These are phyloP conservation scores for Penicillium ucsense DNA, from an alignment of 495 filamentous ascomycete species.

Conservation along the genomic window DNA sequence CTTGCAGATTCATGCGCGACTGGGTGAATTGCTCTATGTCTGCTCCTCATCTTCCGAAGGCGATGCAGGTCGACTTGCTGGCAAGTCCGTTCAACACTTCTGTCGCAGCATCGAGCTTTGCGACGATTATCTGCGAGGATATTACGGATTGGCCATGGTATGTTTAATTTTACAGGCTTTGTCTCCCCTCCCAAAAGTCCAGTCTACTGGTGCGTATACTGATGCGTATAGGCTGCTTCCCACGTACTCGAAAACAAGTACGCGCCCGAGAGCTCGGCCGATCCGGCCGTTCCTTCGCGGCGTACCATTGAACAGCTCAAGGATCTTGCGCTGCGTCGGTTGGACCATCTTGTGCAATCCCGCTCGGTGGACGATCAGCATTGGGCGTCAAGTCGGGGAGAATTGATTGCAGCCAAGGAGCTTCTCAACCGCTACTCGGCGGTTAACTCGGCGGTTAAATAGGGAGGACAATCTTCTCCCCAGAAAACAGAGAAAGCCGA, in stretches of 20 bases:
- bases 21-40: slow-evolving; percentile 76
- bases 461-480: neutral
- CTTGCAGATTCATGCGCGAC: slow-evolving; percentile 68
- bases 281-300: slow-evolving; percentile 19
- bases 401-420: slow-evolving; percentile 68
- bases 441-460: slow-evolving; percentile 1
- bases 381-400: slow-evolving; percentile 61
- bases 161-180: slow-evolving; percentile 9
- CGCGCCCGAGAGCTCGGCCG: slow-evolving; percentile 1
- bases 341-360: slow-evolving; percentile 65
- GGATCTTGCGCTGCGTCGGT: slow-evolving; percentile 58
- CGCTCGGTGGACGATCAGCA: slow-evolving; percentile 44
- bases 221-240: slow-evolving; percentile 8
- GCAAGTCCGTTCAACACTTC: slow-evolving; percentile 71
- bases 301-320: slow-evolving; percentile 58
- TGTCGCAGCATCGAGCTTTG: slow-evolving; percentile 88
- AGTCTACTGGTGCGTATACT: neutral
- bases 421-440: slow-evolving; percentile 43
- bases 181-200: no score
- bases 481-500: no score
- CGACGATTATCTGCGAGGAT: slow-evolving; percentile 82
- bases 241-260: slow-evolving; percentile 12
- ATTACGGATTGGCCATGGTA: slow-evolving; percentile 82
- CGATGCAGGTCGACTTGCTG: slow-evolving; percentile 41
- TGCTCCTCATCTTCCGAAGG: slow-evolving; percentile 42